Conservation (phyloP, 176 grass and related monocot genomes). For the Aegilops umbellulata region DNA sequence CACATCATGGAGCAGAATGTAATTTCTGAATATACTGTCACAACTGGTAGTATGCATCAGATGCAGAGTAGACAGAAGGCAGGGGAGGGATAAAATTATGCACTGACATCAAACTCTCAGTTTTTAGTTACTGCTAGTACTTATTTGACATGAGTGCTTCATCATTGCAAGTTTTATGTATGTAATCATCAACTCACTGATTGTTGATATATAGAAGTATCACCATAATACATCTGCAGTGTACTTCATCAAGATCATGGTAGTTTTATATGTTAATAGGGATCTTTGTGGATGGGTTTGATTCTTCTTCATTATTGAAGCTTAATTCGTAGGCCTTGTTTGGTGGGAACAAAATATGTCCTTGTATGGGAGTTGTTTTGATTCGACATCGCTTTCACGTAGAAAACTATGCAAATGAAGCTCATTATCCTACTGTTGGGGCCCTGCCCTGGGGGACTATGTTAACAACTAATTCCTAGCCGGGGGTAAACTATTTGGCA, state of each 20-base stretch:
- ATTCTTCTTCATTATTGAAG: conserved; percentile 1
- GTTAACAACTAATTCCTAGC: conserved; percentile 26
- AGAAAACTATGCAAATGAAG: conserved; percentile 24
- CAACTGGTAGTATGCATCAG: neutral
- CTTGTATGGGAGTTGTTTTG: conserved; percentile 37
- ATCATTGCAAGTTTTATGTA: conserved; percentile 22
- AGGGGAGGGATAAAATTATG: neutral
- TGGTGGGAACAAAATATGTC: conserved; percentile 23
- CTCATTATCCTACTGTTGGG: conserved; percentile 32
- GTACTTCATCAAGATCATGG: conserved; percentile 9
- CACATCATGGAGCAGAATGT: neutral
- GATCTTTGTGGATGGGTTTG: neutral
- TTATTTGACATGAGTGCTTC: conserved; percentile 10
- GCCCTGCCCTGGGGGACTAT: neutral
- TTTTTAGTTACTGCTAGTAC: neutral
- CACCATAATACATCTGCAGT: neutral
- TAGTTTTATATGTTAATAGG: conserved; percentile 13
- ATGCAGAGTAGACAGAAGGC: neutral
- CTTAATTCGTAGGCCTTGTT: neutral
- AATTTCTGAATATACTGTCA: conserved; percentile 1
- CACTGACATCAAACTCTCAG: neutral
- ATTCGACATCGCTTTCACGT: conserved; percentile 46
- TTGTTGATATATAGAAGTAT: neutral
- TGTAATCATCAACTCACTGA: neutral
- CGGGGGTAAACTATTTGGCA: conserved; percentile 36